Conservation (phyloP, 106 monocot genomes). For the Vanilla planifolia region DNA sequence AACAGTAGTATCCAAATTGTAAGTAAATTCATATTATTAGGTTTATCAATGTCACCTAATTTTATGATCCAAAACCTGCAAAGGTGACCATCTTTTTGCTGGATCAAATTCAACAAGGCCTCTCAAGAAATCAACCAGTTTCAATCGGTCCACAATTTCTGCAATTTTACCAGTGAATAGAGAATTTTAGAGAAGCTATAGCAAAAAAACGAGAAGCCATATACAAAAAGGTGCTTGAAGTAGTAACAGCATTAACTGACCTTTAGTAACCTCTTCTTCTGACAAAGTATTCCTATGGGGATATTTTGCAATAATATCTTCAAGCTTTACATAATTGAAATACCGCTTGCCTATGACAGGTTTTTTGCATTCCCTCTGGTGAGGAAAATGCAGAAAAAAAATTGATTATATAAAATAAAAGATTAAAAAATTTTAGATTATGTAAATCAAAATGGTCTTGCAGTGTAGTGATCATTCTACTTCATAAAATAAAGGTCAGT, state of each 20-base stretch:
- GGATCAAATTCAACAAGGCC: constrained; percentile 97
- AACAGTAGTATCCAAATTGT: constrained; percentile 6
- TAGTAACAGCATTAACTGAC: constrained; percentile 21
- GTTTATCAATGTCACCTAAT: background rate
- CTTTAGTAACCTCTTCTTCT: constrained; percentile 75
- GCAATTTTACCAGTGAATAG: constrained; percentile 12
- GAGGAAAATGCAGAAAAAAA: constrained; percentile 14
- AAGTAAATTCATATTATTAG: background rate
- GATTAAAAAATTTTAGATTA: background rate
- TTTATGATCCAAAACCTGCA: constrained; percentile 55
- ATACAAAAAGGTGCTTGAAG: too few relatives aligned
- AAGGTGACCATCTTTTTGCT: constrained; percentile 85
- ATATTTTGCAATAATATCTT: constrained; percentile 72
- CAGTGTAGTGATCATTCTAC: background rate
- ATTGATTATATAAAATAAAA: too few relatives aligned
- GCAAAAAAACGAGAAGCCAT: too few relatives aligned
- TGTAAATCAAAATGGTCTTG: constrained; percentile 1
- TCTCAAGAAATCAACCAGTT: constrained; percentile 85
- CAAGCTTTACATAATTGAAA: constrained; percentile 65
- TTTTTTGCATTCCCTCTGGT: constrained; percentile 70
- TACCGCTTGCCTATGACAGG: constrained; percentile 81
- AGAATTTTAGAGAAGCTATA: constrained; percentile 2
- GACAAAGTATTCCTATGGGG: constrained; percentile 69
- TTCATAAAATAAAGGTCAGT: constrained; percentile 1
- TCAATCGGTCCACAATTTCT: constrained; percentile 62